phyloP scores from a whole-genome alignment of 306 rosid genomes.

The Quercus cerris region DNA sequence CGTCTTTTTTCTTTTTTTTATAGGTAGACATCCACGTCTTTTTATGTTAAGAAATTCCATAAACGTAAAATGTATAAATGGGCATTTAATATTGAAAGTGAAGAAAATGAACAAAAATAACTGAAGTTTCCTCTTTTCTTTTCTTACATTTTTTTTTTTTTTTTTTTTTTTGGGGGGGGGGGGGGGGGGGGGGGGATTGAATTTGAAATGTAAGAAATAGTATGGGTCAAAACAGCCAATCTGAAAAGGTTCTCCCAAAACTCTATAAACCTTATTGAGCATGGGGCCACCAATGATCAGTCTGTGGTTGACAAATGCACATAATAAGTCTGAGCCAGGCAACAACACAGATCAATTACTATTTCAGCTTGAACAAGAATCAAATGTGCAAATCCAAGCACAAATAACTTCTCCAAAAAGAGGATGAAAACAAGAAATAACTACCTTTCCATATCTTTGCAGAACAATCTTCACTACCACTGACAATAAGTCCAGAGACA shows the following conservation, averaged over 20 bases:
- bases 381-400: neutral
- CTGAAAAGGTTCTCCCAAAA: neutral
- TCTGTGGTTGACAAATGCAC: too few species aligned
- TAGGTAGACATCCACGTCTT: neutral
- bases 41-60: neutral
- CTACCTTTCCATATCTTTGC: conserved; percentile 98
- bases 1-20: neutral
- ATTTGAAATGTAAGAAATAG: neutral
- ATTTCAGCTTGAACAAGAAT: neutral
- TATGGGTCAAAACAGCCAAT: neutral
- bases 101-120: neutral
- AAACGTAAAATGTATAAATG: neutral
- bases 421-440: conserved; percentile 18
- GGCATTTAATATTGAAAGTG: too few species aligned
- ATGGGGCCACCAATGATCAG: neutral
- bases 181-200: neutral
- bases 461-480: conserved; percentile 82
- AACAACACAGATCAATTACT: neutral
- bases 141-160: too few species aligned
- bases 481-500: conserved; percentile 80
- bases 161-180: too few species aligned
- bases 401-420: neutral
- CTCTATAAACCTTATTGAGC: neutral
- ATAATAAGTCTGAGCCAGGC: neutral
- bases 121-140: neutral